These are phyloP conservation scores for Elasticomyces elasticus DNA, from an alignment of 495 filamentous ascomycete species.

Conservation along the genomic window DNA sequence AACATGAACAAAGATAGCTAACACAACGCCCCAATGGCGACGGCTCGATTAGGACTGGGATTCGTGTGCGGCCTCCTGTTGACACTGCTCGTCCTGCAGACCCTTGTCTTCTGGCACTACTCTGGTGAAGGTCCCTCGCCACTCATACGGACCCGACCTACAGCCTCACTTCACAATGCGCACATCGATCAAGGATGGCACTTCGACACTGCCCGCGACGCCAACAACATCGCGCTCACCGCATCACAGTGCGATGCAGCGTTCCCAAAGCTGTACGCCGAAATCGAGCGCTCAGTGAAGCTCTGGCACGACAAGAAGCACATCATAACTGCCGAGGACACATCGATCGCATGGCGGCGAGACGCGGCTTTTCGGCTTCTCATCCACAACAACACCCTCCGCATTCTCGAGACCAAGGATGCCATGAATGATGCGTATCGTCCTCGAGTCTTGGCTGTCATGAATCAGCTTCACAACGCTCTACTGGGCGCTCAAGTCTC, in stretches of 20 bases:
- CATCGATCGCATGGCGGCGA: not conserved
- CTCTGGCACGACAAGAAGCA: not conserved
- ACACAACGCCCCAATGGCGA: no score
- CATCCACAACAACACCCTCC: slow-evolving; percentile 29
- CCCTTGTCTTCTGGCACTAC: not conserved
- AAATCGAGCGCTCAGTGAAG: slow-evolving; percentile 14
- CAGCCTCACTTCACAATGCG: not conserved
- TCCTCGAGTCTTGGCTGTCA: slow-evolving; percentile 36
- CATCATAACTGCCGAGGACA: not conserved
- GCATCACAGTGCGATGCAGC: slow-evolving; percentile 11
- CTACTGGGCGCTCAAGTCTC: slow-evolving; percentile 32
- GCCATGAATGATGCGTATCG: slow-evolving; percentile 31
- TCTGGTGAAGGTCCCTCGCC: not conserved
- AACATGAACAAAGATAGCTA: no score
- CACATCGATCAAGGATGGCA: not conserved
- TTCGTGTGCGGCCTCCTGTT: not conserved
- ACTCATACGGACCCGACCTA: not conserved
- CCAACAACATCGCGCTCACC: slow-evolving; percentile 10
- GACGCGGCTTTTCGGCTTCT: slow-evolving; percentile 5
- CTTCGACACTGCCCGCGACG: slow-evolving; percentile 7
- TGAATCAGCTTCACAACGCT: slow-evolving; percentile 35
- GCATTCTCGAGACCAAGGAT: slow-evolving; percentile 7
- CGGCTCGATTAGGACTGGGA: not conserved
- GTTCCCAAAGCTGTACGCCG: slow-evolving; percentile 15
- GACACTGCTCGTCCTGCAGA: not conserved